Evolutionary conservation across 2,329 filamentous ascomycete species (phyloP), one percentile per base, ranked within the genome.

Genomic region (Botryotinia globosa): DNA sequence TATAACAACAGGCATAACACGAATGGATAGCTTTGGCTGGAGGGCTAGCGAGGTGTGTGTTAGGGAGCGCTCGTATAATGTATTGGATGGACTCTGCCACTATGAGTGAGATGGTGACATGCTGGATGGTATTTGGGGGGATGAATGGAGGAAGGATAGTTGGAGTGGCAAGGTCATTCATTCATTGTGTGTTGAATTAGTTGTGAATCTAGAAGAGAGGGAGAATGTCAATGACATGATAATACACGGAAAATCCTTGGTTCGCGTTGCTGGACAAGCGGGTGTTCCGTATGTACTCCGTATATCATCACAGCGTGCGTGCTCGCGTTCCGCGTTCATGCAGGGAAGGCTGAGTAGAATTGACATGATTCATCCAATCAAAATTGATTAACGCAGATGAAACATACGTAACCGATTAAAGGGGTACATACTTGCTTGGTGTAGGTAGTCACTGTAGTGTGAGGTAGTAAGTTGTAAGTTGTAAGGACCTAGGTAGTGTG

Each of bases 381-480:
- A 64, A 64, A 14, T 45, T 64, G 62, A 45, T 45, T 64, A 64
- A 64, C 45, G 29, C 42, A 37, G 29, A 65, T 65, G 63, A 65
- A 65, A 65, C 29, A 22, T n/a, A 34, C 12, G 20, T 29, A 65
- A 34, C 29, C 29, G 29, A 65, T 48, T 48, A 65, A 48, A 65
- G 42, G 63, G 62, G 63, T 20, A 65, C 20, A 34, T 45, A 65
- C 20, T 48, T 45, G 25, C 20, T 45, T 34, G 37, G 29, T 39
- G 18, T 25, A n/a, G n/a, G n/a, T n/a, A n/a, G n/a, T n/a, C n/a
- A n/a, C n/a, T n/a, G n/a, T n/a, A 34, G 39, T 20, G 37, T 29
- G 22, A 22, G n/a, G 34, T 34, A 34, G 12, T 39, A 39, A 12
- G 9, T 39, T 10, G 7, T 1, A 32, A 32, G 32, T 32, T 2